Evolutionary conservation across 495 filamentous ascomycete genomes (phyloP), one percentile per base, ranked within the genome.

Genomic region (Trichoderma gamsii): DNA sequence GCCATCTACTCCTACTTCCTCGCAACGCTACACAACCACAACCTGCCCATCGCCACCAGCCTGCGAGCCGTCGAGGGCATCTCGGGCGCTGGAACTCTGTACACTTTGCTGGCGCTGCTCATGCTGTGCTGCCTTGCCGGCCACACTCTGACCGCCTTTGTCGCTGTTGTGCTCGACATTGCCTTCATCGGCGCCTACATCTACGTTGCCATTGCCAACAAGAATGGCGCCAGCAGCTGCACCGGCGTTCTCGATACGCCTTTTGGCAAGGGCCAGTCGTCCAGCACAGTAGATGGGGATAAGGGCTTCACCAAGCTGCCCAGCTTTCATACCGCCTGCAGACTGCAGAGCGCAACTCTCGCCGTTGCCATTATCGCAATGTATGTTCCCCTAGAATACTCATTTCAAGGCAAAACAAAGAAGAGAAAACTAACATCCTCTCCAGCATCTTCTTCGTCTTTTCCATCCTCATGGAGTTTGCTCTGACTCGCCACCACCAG

Each of bases 1-100:
- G 91, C 87, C 74, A 86, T 96, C 70, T 93, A 89, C 83, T 91
- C 89, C 32, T 96, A 90, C 78, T 89, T 87, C 80, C 81, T 90
- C 32, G 82, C 86, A 1, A 77, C 81, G 27, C 86, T 92, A 13
- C 67, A 81, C 64, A 81, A 85, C 70, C 84, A 90, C 76, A 70
- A 85, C 71, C 74, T 86, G 25, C 52, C 71, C 44, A 91, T 92
- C 71, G 79, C 82, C 4, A 85, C 75, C 71, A 90, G 86, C 82
- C 78, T 88, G 66, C 87, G 85, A 65, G 93, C 92, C 49, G 91
- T 96, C 35, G 89, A 90, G 69, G 93, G 93, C 75, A 88, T 97
- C 44, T 83, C 90, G 1, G 93, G 91, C 64, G 84, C 83, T 8
- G 90, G 86, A 4, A 82, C 87, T 1, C 76, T 93, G 8, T 97